Evolutionary conservation across 805 yeast species (phyloP).

Genomic region (Candida corydali): DNA sequence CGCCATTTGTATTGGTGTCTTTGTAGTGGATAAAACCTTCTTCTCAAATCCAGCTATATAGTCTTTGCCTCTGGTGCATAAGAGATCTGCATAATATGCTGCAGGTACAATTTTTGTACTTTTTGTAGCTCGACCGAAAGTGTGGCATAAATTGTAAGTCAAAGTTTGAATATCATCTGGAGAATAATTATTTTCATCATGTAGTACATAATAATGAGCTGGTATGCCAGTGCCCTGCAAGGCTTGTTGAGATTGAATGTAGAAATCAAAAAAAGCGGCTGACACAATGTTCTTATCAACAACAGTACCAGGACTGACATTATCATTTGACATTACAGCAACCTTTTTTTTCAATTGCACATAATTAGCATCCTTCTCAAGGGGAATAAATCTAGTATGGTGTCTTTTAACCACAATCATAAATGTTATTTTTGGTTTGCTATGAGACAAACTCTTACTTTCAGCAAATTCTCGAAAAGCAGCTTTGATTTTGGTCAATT

Average conservation of each 20-base stretch:
- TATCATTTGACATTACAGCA: conserved; percentile 9
- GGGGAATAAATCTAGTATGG: conserved; percentile 10
- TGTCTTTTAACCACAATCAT: conserved; percentile 10
- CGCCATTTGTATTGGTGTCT: conserved; percentile 7
- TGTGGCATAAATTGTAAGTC: conserved; percentile 10
- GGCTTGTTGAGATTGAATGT: conserved; percentile 11
- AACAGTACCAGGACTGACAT: conserved; percentile 9
- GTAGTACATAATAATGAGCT: conserved; percentile 10
- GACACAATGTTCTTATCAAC: conserved; percentile 8
- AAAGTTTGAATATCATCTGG: conserved; percentile 9
- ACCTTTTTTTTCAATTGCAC: conserved; percentile 3
- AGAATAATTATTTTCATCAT: conserved; percentile 8
- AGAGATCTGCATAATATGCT: conserved; percentile 10
- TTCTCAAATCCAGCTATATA: conserved; percentile 8
- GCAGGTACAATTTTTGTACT: conserved; percentile 10
- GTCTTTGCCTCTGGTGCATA: conserved; percentile 9
- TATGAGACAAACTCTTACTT: conserved; percentile 1
- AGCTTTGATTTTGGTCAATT: conserved; percentile 8
- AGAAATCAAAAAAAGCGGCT: conserved; percentile 9
- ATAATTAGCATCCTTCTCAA: conserved; percentile 6
- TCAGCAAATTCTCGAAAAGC: conserved; percentile 9
- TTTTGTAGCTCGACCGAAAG: conserved; percentile 10
- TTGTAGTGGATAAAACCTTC: neutral
- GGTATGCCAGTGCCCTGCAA: conserved; percentile 11
- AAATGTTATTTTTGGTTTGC: conserved; percentile 8